Base-by-base conservation (phyloP, 176 grass and related monocot species). In the Tuctoria greenei region DNA sequence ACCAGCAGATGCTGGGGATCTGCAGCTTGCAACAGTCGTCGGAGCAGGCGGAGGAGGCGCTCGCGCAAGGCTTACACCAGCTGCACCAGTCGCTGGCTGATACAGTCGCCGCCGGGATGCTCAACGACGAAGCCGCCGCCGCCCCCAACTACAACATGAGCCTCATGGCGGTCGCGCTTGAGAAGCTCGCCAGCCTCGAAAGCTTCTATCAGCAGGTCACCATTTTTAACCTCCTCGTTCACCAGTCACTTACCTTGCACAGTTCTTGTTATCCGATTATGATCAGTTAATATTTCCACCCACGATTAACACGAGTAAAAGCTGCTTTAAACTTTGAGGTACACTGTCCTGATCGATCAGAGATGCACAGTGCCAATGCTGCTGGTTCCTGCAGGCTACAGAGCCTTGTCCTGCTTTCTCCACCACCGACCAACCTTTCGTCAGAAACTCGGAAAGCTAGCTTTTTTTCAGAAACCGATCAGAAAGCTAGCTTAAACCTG, bases 21-120 rank as follows among this genome's bases (percentile, higher is more conserved):
- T 92, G 76, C 72, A 64, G 18, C 60, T 80, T 99, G 52, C 89
- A 92, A 74, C 95, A 92, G 7, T 99, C 95, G 12, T 99, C 92
- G 54, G 91, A 90, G 52, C 95, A 95, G 76, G 89, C 92, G 10
- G 95, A 99, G 85, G 91, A 90, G 63, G 95, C 95, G 14, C 92
- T 99, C 44, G 88, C 73, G 34, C 89, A 86, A 85, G 95, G 95
- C n/a, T 57, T 95, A 56, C 82, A 90, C 36, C 89, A 92, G 73
- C 92, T 99, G 73, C 89, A 90, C 74, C 87, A 79, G 64, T 90
- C 75, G 18, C 77, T 99, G 55, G 83, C 89, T 21, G 77, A 87
- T 25, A 88, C 91, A 8, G 80, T 95, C 25, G 92, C 96, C 74
- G 82, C 82, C 55, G 89, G 89, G 15, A 79, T 79, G 54, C 75